Base-by-base conservation (phyloP, 257 asterid genomes). In the Fraxinus quadrangulata region DNA sequence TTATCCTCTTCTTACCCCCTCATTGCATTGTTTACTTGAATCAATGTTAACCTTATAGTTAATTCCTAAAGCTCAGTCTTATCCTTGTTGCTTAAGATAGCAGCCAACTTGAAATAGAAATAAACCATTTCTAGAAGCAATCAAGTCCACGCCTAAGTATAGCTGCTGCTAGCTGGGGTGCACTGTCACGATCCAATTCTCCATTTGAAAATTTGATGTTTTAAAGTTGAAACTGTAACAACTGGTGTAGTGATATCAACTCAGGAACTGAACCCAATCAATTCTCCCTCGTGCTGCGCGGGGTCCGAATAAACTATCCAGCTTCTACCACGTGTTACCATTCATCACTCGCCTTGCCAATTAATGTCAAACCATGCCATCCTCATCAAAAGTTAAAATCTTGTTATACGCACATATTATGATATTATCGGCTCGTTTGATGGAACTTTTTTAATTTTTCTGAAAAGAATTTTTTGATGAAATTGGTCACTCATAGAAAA, bases 71-170 rank as follows among this genome's bases (percentile, higher is more conserved):
- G 79, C 75, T 42, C 33, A 26, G 28, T 47, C 87, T 81, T 75
- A 83, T 84, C 88, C 81, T 84, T 56, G 65, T 17, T 78, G 73
- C 69, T 59, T 80, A 70, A 73, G 86, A 63, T 49, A 75, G 68
- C 65, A 23, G 9, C 24, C 83, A 74, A 78, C 83, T 84, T 73
- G 69, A 77, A 75, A 51, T 77, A 71, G 77, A 72, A 66, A 33
- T 69, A 77, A 63, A 45, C 28, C 67, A n/a, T 49, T 77, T 80
- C 45, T 31, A 73, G 59, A 72, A 5, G 28, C 31, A 42, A 30
- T 74, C 21, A 66, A 33, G 66, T 67, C 24, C 31, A 19, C 11
- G 0, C 40, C 39, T 47, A 42, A 42, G 49, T 71, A 9, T 16
- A 51, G 54, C 17, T 3, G 10, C 10, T 2, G 71, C 56, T 17